Percentiles rank a stretch among this genome's conserved stretches.
These are phyloP conservation scores for Penicillium argentinense DNA, from an alignment of 495 filamentous ascomycete genomes.

Conservation along the genomic window DNA sequence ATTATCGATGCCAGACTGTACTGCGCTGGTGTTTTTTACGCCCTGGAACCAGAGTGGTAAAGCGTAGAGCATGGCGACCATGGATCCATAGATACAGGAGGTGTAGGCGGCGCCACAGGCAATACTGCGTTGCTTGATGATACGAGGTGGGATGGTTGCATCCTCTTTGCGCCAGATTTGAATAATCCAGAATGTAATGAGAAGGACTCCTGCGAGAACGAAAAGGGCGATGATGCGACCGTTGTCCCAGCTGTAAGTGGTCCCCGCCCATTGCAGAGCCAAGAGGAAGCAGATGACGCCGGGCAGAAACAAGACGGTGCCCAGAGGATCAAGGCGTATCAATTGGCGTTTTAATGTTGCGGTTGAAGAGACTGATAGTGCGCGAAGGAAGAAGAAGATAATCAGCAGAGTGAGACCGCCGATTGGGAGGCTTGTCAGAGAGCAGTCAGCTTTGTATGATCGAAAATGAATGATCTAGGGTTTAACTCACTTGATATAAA, in stretches of 20 bases:
- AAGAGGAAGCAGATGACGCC: slow-evolving; percentile 54
- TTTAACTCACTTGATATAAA: slow-evolving; percentile 53
- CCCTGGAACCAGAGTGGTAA: slow-evolving; percentile 79
- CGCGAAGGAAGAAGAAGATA: slow-evolving; percentile 48
- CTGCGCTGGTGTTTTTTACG: slow-evolving; percentile 34
- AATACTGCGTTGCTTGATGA: slow-evolving; percentile 57
- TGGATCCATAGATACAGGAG: slow-evolving; percentile 21
- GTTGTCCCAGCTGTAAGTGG: slow-evolving; percentile 53
- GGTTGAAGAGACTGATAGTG: slow-evolving; percentile 14
- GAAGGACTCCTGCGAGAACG: slow-evolving; percentile 44
- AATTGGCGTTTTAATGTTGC: slow-evolving; percentile 4
- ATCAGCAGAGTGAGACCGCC: slow-evolving; percentile 50
- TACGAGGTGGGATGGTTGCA: slow-evolving; percentile 55
- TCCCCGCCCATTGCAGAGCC: slow-evolving; percentile 62
- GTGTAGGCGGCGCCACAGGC: slow-evolving; percentile 41
- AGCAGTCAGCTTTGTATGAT: background rate
- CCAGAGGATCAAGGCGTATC: slow-evolving; percentile 46
- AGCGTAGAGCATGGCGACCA: slow-evolving; percentile 54
- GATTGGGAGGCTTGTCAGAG: slow-evolving; percentile 45
- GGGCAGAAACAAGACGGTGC: slow-evolving; percentile 51
- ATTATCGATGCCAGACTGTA: slow-evolving; percentile 35
- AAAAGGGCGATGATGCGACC: slow-evolving; percentile 54
- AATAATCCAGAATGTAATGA: slow-evolving; percentile 44
- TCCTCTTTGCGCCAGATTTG: slow-evolving; percentile 44
- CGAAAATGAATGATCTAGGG: background rate